Base-by-base conservation (phyloP, 202 grass and related monocot species). In the Schoenoplectus tabernaemontani region DNA sequence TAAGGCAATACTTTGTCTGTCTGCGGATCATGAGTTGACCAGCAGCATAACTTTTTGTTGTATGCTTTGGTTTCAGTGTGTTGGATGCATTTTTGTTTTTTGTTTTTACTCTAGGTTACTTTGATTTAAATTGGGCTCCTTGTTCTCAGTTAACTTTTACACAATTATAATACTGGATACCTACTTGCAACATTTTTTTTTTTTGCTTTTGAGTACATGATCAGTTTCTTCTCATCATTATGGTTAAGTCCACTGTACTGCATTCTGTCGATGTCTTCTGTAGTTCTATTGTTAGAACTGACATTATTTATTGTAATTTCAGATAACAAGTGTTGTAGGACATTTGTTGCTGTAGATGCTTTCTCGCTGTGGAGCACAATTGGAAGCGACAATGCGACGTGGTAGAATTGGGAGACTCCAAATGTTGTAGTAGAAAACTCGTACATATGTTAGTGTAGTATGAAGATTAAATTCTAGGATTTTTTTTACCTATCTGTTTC, bases 381-480 rank as follows among this genome's bases (percentile, higher is more conserved):
- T 54, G 26, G 24, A 73, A 19, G 46, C 53, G 44, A 73, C 44
- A 51, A n/a, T n/a, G n/a, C n/a, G n/a, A n/a, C n/a, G n/a, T n/a
- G 69, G 6, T 73, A 70, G 7, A 26, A 47, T 42, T 48, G 23
- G 19, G 41, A 71, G 67, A 30, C 28, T 12, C 11, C 42, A 12
- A 71, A 75, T 75, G 13, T 33, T 34, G 69, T 9, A 34, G 47
- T 75, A 36, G 28, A 17, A 54, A 34, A 54, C 7, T 75, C 26
- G 24, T 47, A 53, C 13, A 54, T 54, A 53, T 74, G 26, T 74
- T 46, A 34, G 47, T 54, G 53, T 54, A 15, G n/a, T 7, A 30
- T 54, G 70, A 75, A 71, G 70, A 36, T 75, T 53, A 75, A 75
- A 54, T 75, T 73, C 68, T 50, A 72, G 68, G 43, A 50, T 48